phyloP scores from a whole-genome alignment of 2,329 filamentous ascomycete genomes.

The Emergomyces africanus region DNA sequence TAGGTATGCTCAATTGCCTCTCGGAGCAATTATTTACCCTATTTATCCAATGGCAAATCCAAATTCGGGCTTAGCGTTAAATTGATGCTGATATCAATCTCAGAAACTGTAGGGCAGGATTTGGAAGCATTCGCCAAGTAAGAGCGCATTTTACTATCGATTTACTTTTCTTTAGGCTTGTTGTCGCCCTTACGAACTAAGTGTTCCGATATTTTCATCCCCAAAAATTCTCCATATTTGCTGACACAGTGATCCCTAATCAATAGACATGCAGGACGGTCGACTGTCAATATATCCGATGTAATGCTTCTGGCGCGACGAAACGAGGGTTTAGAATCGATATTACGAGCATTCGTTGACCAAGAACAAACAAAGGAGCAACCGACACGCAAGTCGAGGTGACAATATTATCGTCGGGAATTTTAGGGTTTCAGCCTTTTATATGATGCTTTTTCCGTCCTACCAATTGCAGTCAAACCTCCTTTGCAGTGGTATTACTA shows the following conservation, averaged over 20 bases:
- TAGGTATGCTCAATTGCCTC: slow-evolving; percentile 45
- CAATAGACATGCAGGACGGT: slow-evolving; percentile 64
- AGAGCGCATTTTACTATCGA: not conserved
- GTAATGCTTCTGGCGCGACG: slow-evolving; percentile 76
- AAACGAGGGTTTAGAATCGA: slow-evolving; percentile 69
- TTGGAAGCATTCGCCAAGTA: slow-evolving; percentile 51
- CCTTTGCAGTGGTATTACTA: not conserved
- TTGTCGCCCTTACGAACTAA: not conserved
- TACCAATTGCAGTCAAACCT: not conserved
- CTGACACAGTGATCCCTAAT: slow-evolving; percentile 21
- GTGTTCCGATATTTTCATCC: not conserved
- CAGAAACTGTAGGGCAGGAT: slow-evolving; percentile 45
- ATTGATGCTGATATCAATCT: not conserved
- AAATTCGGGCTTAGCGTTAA: not conserved
- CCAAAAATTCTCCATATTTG: not conserved
- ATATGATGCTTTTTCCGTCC: not conserved
- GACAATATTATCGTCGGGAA: not conserved
- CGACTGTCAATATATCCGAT: slow-evolving; percentile 70
- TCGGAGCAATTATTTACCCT: not conserved
- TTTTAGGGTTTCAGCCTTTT: not conserved
- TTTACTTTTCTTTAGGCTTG: not conserved
- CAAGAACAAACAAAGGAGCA: slow-evolving; percentile 9
- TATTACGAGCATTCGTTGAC: slow-evolving; percentile 42
- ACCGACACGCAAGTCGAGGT: not conserved
- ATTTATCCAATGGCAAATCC: too few species aligned